Conservation (phyloP, 306 rosid genomes). For the Carpinus viminea region DNA sequence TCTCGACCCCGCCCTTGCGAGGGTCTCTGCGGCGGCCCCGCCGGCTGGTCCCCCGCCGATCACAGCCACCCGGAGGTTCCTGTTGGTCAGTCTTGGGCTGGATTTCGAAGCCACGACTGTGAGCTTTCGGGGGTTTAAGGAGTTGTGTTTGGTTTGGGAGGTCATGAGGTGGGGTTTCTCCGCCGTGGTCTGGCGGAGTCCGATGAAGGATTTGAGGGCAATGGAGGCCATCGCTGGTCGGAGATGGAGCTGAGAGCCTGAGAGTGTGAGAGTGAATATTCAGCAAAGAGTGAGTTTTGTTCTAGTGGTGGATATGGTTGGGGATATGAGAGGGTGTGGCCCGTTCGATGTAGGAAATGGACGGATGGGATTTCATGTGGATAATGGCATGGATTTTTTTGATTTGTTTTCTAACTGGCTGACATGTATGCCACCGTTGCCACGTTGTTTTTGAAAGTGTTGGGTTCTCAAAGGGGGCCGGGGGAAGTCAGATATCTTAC, state of each 20-base stretch:
- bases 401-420: slow-evolving; percentile 21
- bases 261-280: neutral
- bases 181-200: slow-evolving; percentile 75
- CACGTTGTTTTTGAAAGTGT: slow-evolving; percentile 40
- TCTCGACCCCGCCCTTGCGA: slow-evolving; percentile 85
- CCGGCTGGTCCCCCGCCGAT: slow-evolving; percentile 93
- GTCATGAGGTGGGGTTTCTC: slow-evolving; percentile 48
- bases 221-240: slow-evolving; percentile 63
- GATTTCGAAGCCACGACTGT: slow-evolving; percentile 52
- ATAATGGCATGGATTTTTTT: slow-evolving; percentile 47
- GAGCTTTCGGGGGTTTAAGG: slow-evolving; percentile 35
- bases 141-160: slow-evolving; percentile 23
- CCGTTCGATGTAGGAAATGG: slow-evolving; percentile 46
- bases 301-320: slow-evolving; percentile 60
- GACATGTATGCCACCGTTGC: slow-evolving; percentile 11
- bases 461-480: no score
- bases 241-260: slow-evolving; percentile 4
- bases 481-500: neutral
- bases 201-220: slow-evolving; percentile 80
- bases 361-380: slow-evolving; percentile 49
- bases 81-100: slow-evolving; percentile 70
- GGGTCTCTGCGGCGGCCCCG: slow-evolving; percentile 78
- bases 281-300: neutral
- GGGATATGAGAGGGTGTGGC: slow-evolving; percentile 31
- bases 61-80: slow-evolving; percentile 87